Percentiles rank a stretch among this genome's conserved stretches.
These are phyloP conservation scores for Penicillium crystallinum DNA, from an alignment of 495 filamentous ascomycete genomes.

Conservation along the genomic window DNA sequence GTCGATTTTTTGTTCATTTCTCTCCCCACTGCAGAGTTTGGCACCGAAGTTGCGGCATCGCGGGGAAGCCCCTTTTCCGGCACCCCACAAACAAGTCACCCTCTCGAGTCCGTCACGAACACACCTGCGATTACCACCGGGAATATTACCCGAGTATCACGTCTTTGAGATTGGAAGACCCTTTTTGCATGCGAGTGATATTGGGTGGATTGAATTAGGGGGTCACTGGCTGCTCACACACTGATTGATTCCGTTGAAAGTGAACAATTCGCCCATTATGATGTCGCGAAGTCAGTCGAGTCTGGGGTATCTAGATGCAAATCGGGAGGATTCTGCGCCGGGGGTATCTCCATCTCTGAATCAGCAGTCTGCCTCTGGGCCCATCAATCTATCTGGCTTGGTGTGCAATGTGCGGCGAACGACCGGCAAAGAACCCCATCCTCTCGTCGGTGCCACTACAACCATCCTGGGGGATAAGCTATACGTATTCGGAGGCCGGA, in stretches of 20 bases:
- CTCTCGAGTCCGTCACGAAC: conserved; percentile 5
- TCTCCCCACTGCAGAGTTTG: not conserved
- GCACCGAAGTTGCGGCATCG: conserved; percentile 5
- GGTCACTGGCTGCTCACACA: not conserved
- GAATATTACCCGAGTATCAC: conserved; percentile 7
- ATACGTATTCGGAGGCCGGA: conserved; percentile 91
- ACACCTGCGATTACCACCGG: conserved; percentile 9
- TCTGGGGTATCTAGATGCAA: conserved; percentile 33
- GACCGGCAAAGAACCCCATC: conserved; percentile 84
- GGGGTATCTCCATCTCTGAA: conserved; percentile 29
- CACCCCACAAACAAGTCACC: conserved; percentile 9
- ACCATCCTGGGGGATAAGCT: conserved; percentile 91
- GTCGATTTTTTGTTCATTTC: not conserved
- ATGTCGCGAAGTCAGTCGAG: conserved; percentile 47
- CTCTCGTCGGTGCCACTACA: conserved; percentile 90
- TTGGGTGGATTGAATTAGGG: not conserved
- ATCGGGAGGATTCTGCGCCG: conserved; percentile 31
- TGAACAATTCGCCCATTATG: conserved; percentile 16
- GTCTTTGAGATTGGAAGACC: not conserved
- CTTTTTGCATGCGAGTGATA: conserved; percentile 6
- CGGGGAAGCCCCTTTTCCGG: conserved; percentile 14
- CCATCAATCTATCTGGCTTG: conserved; percentile 71
- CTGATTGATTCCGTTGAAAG: not conserved
- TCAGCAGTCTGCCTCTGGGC: conserved; percentile 38
- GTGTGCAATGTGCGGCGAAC: conserved; percentile 93